Conservation (phyloP, 208 protist genomes). For the Leishmania major region DNA sequence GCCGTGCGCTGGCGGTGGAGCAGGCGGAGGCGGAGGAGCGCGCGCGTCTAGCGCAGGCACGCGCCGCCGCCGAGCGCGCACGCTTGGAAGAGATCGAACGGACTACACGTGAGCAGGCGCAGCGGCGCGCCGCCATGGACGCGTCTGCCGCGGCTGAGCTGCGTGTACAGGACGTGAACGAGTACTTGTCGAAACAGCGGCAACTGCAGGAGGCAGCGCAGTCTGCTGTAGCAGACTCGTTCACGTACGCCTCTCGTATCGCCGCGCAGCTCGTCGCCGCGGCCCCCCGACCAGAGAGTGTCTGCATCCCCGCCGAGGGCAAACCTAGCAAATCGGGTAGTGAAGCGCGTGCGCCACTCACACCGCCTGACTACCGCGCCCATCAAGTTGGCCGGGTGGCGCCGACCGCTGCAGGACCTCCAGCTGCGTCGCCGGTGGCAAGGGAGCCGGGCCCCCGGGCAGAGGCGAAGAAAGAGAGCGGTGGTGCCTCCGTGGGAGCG, state of each 20-base stretch:
- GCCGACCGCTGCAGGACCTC: neutral
- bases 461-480: neutral
- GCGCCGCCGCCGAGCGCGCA: conserved; percentile 31
- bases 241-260: conserved; percentile 28
- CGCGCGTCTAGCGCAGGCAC: conserved; percentile 26
- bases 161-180: conserved; percentile 31
- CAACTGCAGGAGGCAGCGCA: conserved; percentile 18
- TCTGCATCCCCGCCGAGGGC: neutral
- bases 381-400: conserved; percentile 11
- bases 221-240: conserved; percentile 23
- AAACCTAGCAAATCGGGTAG: neutral
- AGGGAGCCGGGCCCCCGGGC: neutral
- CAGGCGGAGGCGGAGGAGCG: conserved; percentile 47
- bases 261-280: conserved; percentile 22
- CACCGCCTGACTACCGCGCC: conserved; percentile 15
- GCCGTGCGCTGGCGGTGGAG: conserved; percentile 31
- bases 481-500: neutral
- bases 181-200: conserved; percentile 25
- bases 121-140: conserved; percentile 3
- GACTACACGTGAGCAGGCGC: conserved; percentile 4
- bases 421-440: neutral
- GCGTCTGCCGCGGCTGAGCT: conserved; percentile 13
- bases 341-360: neutral
- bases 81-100: conserved; percentile 29
- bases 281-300: conserved; percentile 8